Base-by-base conservation (phyloP, 257 asterid species). In the Fraxinus excelsior region DNA sequence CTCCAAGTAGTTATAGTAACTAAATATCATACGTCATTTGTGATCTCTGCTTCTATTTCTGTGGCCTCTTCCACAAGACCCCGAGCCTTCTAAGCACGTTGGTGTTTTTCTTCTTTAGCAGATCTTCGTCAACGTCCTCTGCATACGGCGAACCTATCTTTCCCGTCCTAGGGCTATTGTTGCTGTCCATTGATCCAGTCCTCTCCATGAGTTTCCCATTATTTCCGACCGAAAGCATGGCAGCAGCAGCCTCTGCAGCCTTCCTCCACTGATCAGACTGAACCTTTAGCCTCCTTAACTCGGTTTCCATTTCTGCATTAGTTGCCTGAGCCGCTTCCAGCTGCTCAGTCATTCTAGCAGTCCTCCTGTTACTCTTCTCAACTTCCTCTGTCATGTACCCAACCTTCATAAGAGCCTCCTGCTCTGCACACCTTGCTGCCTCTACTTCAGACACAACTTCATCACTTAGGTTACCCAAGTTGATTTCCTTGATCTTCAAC, bases 261-360 rank as follows among this genome's bases (percentile, higher is more conserved):
- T 95, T 95, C 83, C 98, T 88, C 99, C 99, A 95, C 83, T 95
- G 99, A 21, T 93, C 93, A 1, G 96, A 87, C 82, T 96, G 99
- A 83, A 96, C 96, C 71, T 87, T 93, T 31, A 93, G 81, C 92
- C 84, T 86, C 85, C 96, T 88, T 40, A 93, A 46, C 77, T 91
- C 98, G 0, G 86, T 86, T 81, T 93, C 99, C 93, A 93, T 87
- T 82, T 92, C 99, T 1, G 88, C 83, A 37, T 90, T 93, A 3
- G 88, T 84, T 26, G 87, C 85, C 80, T 91, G 94, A 9, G 88
- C 90, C 3, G 91, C 89, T 78, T 93, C 98, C 64, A 95, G 34
- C 66, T 90, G 93, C 87, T 95, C 97, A 0, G 85, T 72, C 75
- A 84, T 88, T 37, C 91, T 58, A 7, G 74, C 87, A 0, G 81